These are phyloP conservation scores for Clitopilus passeckerianus DNA, from an alignment of 768 basidiomycete genomes.

Conservation along the genomic window DNA sequence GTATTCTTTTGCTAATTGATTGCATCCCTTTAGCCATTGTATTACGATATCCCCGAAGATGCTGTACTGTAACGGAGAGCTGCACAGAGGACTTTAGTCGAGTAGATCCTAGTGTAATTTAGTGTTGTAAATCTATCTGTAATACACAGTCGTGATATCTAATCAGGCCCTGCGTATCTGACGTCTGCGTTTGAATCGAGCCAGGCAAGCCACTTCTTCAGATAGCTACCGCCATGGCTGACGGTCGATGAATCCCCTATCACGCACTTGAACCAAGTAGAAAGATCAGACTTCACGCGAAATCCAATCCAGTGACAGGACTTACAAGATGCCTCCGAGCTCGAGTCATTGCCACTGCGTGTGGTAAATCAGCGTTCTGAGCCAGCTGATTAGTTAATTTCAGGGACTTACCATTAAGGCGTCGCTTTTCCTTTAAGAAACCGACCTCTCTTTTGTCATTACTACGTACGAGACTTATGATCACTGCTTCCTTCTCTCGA, in stretches of 20 bases:
- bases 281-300: background rate
- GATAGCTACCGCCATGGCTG: conserved; percentile 72
- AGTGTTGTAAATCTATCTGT: background rate
- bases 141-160: background rate
- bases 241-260: conserved; percentile 95
- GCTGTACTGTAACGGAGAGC: conserved; percentile 28
- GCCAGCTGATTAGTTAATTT: too few species aligned
- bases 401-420: conserved; percentile 69
- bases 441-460: conserved; percentile 93
- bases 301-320: conserved; percentile 8
- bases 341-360: conserved; percentile 83
- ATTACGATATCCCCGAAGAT: conserved; percentile 43
- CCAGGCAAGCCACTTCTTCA: conserved; percentile 91
- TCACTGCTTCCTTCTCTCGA: conserved; percentile 89
- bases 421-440: conserved; percentile 87
- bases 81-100: too few species aligned
- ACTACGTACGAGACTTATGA: conserved; percentile 89
- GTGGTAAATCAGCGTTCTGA: background rate
- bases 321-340: conserved; percentile 83
- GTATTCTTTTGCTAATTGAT: background rate
- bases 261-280: conserved; percentile 54
- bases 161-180: conserved; percentile 72
- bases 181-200: conserved; percentile 89
- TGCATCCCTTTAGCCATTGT: conserved; percentile 35
- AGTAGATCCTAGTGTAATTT: background rate